phyloP scores from a whole-genome alignment of 1,284 basidiomycete genomes.

The Lentinus polychrous region DNA sequence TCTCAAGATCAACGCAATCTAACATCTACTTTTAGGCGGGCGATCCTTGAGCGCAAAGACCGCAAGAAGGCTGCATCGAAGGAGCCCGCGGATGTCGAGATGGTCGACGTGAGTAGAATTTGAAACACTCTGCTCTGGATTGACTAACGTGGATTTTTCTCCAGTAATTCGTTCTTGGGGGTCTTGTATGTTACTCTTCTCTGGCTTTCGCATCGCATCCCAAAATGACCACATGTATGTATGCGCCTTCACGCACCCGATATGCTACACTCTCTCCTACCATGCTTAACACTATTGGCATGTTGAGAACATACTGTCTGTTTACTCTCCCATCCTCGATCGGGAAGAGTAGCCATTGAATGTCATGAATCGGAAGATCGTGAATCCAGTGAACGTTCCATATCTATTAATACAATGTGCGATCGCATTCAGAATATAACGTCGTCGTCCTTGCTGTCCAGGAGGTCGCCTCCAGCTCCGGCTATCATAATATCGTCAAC shows the following conservation, averaged over 20 bases:
- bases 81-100: conserved; percentile 62
- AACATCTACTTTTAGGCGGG: conserved; percentile 42
- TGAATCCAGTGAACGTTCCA: too few relatives aligned
- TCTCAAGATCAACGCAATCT: background rate
- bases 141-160: background rate
- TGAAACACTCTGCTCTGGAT: conserved; percentile 1
- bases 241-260: conserved; percentile 38
- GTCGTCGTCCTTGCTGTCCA: conserved; percentile 85
- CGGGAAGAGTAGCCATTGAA: too few relatives aligned
- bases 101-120: conserved; percentile 58
- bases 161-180: conserved; percentile 24
- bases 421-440: conserved; percentile 69
- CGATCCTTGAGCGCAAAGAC: conserved; percentile 79
- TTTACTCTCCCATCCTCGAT: too few relatives aligned
- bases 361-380: too few relatives aligned
- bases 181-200: conserved; percentile 17
- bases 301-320: too few relatives aligned
- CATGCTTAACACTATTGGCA: conserved; percentile 8
- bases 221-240: conserved; percentile 49
- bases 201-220: conserved; percentile 29
- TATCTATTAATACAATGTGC: too few relatives aligned
- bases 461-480: conserved; percentile 43
- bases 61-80: conserved; percentile 52
- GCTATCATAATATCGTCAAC: conserved; percentile 18
- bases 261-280: conserved; percentile 37